Conservation (phyloP, 352 stramenopile genomes). For the Phytopythium aichiense region DNA sequence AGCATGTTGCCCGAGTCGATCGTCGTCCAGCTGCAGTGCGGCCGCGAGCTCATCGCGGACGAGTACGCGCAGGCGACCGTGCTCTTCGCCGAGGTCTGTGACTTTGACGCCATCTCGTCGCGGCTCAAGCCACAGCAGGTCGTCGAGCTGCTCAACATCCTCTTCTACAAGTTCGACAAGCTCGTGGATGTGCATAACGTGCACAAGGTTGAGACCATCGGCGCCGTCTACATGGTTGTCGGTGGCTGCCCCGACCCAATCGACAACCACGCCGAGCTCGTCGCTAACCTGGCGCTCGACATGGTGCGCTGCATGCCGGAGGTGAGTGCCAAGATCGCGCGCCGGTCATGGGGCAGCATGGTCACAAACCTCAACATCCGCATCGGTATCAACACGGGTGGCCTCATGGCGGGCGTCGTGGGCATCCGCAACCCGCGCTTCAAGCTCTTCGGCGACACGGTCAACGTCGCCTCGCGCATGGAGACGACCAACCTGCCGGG, state of each 20-base stretch:
- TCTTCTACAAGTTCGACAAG: constrained; percentile 90
- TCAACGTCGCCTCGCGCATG: constrained; percentile 86
- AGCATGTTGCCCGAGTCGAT: constrained; percentile 83
- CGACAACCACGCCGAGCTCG: constrained; percentile 69
- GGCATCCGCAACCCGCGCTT: constrained; percentile 82
- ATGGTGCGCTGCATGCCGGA: constrained; percentile 82
- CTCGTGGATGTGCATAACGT: constrained; percentile 84
- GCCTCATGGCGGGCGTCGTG: constrained; percentile 83
- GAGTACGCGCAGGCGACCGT: constrained; percentile 72
- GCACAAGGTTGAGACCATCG: constrained; percentile 91
- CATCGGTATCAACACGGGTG: constrained; percentile 83
- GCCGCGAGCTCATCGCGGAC: constrained; percentile 80
- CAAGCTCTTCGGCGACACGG: constrained; percentile 86
- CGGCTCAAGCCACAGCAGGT: constrained; percentile 80
- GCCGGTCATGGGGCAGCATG: constrained; percentile 62
- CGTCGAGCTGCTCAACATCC: constrained; percentile 84
- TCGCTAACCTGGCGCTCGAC: constrained; percentile 77
- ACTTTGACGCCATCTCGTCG: constrained; percentile 84
- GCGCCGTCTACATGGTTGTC: constrained; percentile 88
- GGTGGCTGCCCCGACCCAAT: constrained; percentile 71
- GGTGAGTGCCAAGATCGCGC: constrained; percentile 62
- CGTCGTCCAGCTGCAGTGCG: constrained; percentile 67
- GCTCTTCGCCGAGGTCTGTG: constrained; percentile 76
- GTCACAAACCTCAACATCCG: constrained; percentile 79
- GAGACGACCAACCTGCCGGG: constrained; percentile 76